phyloP scores from a whole-genome alignment of 768 basidiomycete species.

The Harrya chromipes region DNA sequence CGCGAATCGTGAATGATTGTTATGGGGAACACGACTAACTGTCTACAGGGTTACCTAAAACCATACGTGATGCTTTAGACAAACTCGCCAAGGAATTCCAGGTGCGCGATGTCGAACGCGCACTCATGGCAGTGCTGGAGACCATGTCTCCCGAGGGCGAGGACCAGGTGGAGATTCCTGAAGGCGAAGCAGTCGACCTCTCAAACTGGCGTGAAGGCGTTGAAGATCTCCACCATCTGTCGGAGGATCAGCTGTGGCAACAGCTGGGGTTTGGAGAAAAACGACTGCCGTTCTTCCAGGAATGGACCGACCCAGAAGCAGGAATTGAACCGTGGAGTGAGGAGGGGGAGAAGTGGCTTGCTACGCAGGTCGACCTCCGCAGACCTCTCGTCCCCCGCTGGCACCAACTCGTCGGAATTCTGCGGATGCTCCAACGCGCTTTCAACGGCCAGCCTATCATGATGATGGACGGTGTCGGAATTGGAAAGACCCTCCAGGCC shows the following conservation, averaged over 20 bases:
- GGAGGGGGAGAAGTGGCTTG: slow-evolving; percentile 6
- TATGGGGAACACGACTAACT: too few species aligned
- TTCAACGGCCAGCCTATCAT: slow-evolving; percentile 9
- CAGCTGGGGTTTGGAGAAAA: neutral
- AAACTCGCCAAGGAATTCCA: too few species aligned
- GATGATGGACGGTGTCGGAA: slow-evolving; percentile 22
- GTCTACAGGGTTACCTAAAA: too few species aligned
- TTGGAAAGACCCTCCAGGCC: slow-evolving; percentile 20
- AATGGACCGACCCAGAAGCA: neutral
- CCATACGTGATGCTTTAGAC: too few species aligned
- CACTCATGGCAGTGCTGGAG: too few species aligned
- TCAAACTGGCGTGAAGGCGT: neutral
- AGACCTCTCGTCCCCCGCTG: slow-evolving; percentile 3
- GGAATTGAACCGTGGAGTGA: slow-evolving; percentile 4
- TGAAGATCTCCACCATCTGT: neutral
- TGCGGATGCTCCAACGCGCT: slow-evolving; percentile 8
- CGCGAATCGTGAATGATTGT: neutral
- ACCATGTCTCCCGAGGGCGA: too few species aligned
- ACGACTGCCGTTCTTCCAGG: slow-evolving; percentile 7
- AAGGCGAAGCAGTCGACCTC: neutral
- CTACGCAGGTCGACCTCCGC: neutral
- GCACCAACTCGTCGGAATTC: slow-evolving; percentile 21
- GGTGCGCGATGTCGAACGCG: too few species aligned
- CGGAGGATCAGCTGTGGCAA: neutral
- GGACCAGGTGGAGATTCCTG: neutral